A percentile compares a stretch with the other conserved stretches of the same genome.
Evolutionary conservation across 495 filamentous ascomycete species (phyloP).

Genomic region (Aspergillus heteromorphus): DNA sequence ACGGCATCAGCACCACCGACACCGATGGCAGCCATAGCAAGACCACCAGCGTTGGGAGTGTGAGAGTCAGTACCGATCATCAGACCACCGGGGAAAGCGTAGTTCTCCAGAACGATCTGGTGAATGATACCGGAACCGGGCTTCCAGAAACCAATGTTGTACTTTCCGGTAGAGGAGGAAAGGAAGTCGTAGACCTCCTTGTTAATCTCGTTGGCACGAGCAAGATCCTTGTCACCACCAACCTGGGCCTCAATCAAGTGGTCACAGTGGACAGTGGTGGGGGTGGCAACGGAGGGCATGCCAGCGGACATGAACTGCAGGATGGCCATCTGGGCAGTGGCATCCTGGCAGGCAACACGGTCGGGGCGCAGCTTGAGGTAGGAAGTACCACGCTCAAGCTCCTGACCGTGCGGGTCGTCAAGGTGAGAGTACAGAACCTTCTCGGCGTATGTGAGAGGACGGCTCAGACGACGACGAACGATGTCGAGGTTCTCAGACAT

Average conservation of each 20-base stretch:
- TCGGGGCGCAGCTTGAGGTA: slow-evolving; percentile 96
- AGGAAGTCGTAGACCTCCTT: slow-evolving; percentile 99
- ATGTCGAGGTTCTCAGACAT: slow-evolving; percentile 96
- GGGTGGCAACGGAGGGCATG: slow-evolving; percentile 90
- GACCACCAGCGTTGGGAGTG: slow-evolving; percentile 96
- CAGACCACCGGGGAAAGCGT: slow-evolving; percentile 96
- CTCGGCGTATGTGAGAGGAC: slow-evolving; percentile 92
- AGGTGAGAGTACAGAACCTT: slow-evolving; percentile 99
- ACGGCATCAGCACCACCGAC: slow-evolving; percentile 98
- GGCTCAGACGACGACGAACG: slow-evolving; percentile 81
- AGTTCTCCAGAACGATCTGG: slow-evolving; percentile 98
- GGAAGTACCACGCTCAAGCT: slow-evolving; percentile 89
- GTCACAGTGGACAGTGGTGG: slow-evolving; percentile 96
- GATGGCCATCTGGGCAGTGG: slow-evolving; percentile 99
- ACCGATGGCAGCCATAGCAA: slow-evolving; percentile 93
- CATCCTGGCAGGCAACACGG: slow-evolving; percentile 98
- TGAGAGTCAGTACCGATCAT: slow-evolving; percentile 99
- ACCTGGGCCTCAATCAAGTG: slow-evolving; percentile 98
- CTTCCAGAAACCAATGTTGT: slow-evolving; percentile 99
- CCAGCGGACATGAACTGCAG: slow-evolving; percentile 99
- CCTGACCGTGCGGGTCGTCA: slow-evolving; percentile 93
- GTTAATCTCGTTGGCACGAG: slow-evolving; percentile 87
- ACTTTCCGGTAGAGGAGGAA: slow-evolving; percentile 90
- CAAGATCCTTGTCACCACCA: slow-evolving; percentile 92
- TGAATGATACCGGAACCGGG: slow-evolving; percentile 99